phyloP scores from a whole-genome alignment of 768 basidiomycete species.

The Mycena indigotica region DNA sequence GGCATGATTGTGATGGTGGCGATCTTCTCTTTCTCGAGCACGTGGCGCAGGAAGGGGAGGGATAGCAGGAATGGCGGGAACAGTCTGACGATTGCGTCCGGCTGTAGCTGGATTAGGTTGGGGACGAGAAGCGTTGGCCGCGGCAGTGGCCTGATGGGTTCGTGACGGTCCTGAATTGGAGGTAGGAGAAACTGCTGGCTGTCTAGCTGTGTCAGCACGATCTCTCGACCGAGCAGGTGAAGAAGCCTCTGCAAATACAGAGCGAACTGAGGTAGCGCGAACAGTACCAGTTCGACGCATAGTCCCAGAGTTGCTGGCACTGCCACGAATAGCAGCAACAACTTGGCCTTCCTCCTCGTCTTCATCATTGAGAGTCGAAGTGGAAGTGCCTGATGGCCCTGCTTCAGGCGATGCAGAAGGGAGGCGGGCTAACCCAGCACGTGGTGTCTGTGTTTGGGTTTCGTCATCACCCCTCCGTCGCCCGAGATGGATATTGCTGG shows the following conservation, averaged over 20 bases:
- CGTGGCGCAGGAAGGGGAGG: slow-evolving; percentile 2
- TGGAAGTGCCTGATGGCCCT: slow-evolving; percentile 9
- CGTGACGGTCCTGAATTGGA: slow-evolving; percentile 25
- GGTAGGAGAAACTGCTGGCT: slow-evolving; percentile 36
- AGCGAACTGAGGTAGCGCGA: slow-evolving; percentile 7
- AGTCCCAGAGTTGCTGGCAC: slow-evolving; percentile 13
- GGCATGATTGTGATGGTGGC: slow-evolving; percentile 40
- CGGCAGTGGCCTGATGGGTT: slow-evolving; percentile 24
- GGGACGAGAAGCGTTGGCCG: slow-evolving; percentile 79
- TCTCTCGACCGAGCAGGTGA: slow-evolving; percentile 23
- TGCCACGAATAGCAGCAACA: slow-evolving; percentile 19
- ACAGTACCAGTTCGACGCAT: slow-evolving; percentile 21
- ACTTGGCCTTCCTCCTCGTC: slow-evolving; percentile 23
- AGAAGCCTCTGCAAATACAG: not conserved
- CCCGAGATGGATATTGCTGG: not conserved
- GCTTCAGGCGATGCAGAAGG: slow-evolving; percentile 20
- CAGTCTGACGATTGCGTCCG: slow-evolving; percentile 13
- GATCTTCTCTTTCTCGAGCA: slow-evolving; percentile 29
- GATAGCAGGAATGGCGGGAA: slow-evolving; percentile 35
- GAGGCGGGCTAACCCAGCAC: slow-evolving; percentile 19
- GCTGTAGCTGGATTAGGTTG: slow-evolving; percentile 34
- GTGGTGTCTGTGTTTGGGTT: slow-evolving; percentile 23
- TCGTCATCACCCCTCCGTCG: no score
- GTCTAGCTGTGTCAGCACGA: slow-evolving; percentile 26
- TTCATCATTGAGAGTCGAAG: slow-evolving; percentile 14